A percentile compares a stretch with the other conserved stretches of the same genome.
Evolutionary conservation across 2,329 filamentous ascomycete species (phyloP).

Genomic region (Penicillium sp.): DNA sequence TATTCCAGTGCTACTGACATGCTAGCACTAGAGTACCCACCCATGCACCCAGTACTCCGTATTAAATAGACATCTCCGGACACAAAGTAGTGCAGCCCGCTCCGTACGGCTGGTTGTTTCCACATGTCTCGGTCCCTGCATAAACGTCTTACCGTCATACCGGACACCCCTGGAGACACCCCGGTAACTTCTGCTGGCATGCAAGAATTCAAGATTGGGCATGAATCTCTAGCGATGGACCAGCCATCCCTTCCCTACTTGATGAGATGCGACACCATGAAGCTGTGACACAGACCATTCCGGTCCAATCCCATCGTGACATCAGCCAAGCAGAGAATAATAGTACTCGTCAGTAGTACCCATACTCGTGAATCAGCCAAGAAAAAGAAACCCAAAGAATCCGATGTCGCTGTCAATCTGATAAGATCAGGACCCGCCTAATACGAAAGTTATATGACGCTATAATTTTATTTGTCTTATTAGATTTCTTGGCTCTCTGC

Average conservation of each 20-base stretch:
- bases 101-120: not conserved
- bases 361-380: too few relatives aligned
- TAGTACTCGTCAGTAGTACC: not conserved
- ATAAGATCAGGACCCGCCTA: constrained; percentile 9
- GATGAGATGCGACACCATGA: not conserved
- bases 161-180: not conserved
- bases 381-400: constrained; percentile 5
- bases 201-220: not conserved
- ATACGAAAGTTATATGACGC: not conserved
- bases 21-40: not conserved
- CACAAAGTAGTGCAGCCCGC: not conserved
- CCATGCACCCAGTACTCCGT: too few relatives aligned
- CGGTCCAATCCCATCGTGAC: not conserved
- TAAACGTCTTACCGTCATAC: not conserved
- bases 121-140: not conserved
- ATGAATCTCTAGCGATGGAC: not conserved
- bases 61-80: not conserved
- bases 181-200: not conserved
- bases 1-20: not conserved
- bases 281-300: not conserved
- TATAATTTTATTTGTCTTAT: not conserved
- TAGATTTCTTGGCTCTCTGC: not conserved
- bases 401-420: constrained; percentile 14
- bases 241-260: not conserved
- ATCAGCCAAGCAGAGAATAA: not conserved